A percentile compares a stretch with the other conserved stretches of the same genome.
Conservation (phyloP, 2,329 filamentous ascomycete genomes). For the Aspergillus tamarii region DNA sequence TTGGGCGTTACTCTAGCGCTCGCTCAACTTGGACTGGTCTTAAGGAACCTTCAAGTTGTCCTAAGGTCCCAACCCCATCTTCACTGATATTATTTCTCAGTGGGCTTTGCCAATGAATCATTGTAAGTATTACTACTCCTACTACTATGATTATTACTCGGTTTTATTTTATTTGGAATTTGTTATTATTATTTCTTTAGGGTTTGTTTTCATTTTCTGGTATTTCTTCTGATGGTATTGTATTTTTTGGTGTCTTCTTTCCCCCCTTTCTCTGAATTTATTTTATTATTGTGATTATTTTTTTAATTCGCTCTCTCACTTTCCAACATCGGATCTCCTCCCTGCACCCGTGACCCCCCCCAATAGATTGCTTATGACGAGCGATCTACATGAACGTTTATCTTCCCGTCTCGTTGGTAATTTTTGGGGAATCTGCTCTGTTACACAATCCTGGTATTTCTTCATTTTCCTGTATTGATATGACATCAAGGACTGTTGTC, state of each 20-base stretch:
- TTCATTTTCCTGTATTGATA: slow-evolving; percentile 19
- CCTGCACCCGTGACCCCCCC: slow-evolving; percentile 13
- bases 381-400: slow-evolving; percentile 26
- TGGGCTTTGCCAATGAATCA: slow-evolving; percentile 28
- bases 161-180: neutral
- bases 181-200: neutral
- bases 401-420: slow-evolving; percentile 18
- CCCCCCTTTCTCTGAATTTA: neutral
- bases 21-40: slow-evolving; percentile 25
- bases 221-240: neutral
- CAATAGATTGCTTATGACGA: slow-evolving; percentile 15
- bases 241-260: neutral
- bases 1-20: slow-evolving; percentile 28
- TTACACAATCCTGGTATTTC: slow-evolving; percentile 22
- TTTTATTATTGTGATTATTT: neutral
- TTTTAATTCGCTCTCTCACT: neutral
- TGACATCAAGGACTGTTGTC: slow-evolving; percentile 22
- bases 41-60: slow-evolving; percentile 19
- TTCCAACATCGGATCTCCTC: slow-evolving; percentile 11
- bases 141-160: neutral
- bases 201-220: neutral
- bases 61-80: neutral
- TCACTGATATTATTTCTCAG: neutral
- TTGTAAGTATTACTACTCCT: slow-evolving; percentile 19
- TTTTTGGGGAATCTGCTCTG: slow-evolving; percentile 17